A percentile compares a stretch with the other conserved stretches of the same genome.
phyloP scores from a whole-genome alignment of 2,329 filamentous ascomycete genomes.

The Nothophaeocryptopus gaeumannii region DNA sequence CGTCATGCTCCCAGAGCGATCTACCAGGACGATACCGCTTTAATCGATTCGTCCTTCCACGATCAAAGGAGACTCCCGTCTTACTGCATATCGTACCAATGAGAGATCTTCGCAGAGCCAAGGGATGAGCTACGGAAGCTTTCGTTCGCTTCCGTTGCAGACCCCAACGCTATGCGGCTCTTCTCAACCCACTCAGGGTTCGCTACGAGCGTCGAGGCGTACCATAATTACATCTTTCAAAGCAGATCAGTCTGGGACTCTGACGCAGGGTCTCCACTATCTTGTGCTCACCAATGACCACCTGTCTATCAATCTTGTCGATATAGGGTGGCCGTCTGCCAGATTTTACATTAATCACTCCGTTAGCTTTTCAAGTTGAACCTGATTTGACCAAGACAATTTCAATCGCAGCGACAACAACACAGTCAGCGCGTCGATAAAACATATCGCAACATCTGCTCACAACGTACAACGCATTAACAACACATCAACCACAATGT shows the following conservation, averaged over 20 bases:
- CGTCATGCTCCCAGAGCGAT: no score
- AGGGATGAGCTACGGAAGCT: no score
- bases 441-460: background rate
- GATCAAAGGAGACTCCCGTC: no score
- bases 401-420: background rate
- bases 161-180: constrained; percentile 8
- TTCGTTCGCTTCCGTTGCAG: background rate
- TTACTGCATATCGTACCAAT: no score
- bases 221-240: constrained; percentile 15
- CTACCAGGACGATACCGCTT: no score
- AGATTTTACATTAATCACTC: no score
- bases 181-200: constrained; percentile 6
- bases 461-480: background rate
- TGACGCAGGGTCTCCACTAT: constrained; percentile 27
- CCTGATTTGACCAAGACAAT: no score
- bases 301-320: no score
- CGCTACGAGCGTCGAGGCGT: constrained; percentile 6
- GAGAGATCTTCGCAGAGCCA: no score
- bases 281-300: background rate
- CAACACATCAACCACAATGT: constrained; percentile 23
- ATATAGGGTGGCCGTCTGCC: no score
- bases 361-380: no score
- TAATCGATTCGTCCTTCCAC: no score
- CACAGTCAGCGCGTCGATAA: background rate
- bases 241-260: constrained; percentile 14